Percentiles rank a stretch among this genome's conserved stretches.
phyloP scores from a whole-genome alignment of 1,284 basidiomycete genomes.

The Abortiporus biennis region DNA sequence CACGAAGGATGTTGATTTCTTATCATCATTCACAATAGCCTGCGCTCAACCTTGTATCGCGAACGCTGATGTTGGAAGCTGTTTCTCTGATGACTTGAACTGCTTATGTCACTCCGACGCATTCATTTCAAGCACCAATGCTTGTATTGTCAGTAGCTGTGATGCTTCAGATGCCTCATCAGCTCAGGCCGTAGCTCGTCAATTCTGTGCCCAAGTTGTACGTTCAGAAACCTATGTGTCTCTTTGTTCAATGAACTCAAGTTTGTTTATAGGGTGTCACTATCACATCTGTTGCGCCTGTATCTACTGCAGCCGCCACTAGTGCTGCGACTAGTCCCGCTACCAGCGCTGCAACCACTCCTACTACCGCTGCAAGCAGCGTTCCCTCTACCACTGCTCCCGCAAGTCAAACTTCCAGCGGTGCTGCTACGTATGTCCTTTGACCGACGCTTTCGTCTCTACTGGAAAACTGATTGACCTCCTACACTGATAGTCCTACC shows the following conservation, averaged over 20 bases:
- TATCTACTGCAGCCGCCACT: conserved; percentile 10
- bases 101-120: conserved; percentile 45
- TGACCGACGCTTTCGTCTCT: background rate
- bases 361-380: conserved; percentile 7
- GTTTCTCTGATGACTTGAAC: conserved; percentile 34
- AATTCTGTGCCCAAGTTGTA: conserved; percentile 45
- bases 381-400: conserved; percentile 9
- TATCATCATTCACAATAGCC: conserved; percentile 25
- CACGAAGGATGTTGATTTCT: background rate
- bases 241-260: background rate
- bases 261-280: conserved; percentile 39
- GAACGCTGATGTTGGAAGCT: conserved; percentile 34
- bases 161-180: conserved; percentile 36
- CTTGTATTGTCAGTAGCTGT: conserved; percentile 43
- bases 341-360: conserved; percentile 1
- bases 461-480: background rate
- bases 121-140: conserved; percentile 41
- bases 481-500: conserved; percentile 6
- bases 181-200: conserved; percentile 38
- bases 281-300: conserved; percentile 23
- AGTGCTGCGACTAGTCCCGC: conserved; percentile 10
- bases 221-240: conserved; percentile 19
- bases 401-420: conserved; percentile 4
- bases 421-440: conserved; percentile 4
- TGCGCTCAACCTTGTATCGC: conserved; percentile 44